Percentiles rank a stretch among this genome's conserved stretches.
phyloP scores from a whole-genome alignment of 345 rosid genomes.

The Limnanthes douglasii region DNA sequence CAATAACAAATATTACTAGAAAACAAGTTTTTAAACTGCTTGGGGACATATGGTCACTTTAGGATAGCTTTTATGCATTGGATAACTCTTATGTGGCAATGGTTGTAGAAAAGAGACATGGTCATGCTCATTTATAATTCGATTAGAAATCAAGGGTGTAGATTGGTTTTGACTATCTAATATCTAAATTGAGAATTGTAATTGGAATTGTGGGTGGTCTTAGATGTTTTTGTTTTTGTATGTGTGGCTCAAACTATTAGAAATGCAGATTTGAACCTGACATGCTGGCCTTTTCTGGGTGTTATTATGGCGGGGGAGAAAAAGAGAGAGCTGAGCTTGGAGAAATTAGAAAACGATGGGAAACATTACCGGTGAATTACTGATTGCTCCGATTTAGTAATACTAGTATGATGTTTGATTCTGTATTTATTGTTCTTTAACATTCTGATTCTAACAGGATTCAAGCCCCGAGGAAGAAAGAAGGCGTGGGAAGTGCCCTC shows the following conservation, averaged over 20 bases:
- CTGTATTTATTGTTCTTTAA: background rate
- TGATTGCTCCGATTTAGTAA: too few species aligned
- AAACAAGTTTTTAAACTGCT: too few species aligned
- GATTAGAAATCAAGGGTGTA: too few species aligned
- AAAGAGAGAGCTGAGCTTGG: constrained; percentile 80
- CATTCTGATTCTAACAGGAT: constrained; percentile 34
- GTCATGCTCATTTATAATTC: too few species aligned
- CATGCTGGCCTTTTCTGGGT: constrained; percentile 98
- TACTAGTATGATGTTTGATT: too few species aligned
- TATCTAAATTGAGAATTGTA: too few species aligned
- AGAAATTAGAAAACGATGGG: constrained; percentile 95
- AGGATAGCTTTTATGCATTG: too few species aligned
- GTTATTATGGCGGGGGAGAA: constrained; percentile 99
- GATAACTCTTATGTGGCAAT: too few species aligned
- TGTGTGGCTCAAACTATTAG: background rate
- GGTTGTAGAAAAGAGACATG: too few species aligned
- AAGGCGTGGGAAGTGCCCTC: constrained; percentile 92
- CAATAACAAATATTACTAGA: too few species aligned
- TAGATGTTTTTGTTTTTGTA: constrained; percentile 1
- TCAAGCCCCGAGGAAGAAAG: constrained; percentile 76
- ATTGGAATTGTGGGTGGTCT: constrained; percentile 1
- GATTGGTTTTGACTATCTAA: too few species aligned
- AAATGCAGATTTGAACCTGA: constrained; percentile 88
- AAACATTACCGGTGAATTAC: constrained; percentile 89
- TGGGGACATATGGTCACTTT: too few species aligned